phyloP scores from a whole-genome alignment of 192 early-diverging fungal species.

The Backusella circina region DNA sequence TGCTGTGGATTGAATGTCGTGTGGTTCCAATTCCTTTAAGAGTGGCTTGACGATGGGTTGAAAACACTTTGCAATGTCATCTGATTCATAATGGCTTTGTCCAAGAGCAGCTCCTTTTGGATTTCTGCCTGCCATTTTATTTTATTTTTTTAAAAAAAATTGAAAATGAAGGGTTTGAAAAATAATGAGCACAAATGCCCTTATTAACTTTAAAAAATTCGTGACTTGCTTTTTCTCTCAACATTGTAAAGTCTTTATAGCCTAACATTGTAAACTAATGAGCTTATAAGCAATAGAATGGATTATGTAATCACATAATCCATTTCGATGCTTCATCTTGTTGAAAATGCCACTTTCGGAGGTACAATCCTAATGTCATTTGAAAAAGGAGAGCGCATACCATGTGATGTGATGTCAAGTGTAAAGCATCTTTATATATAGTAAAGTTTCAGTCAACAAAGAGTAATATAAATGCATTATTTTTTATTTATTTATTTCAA shows the following conservation, averaged over 20 bases:
- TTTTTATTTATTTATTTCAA: background rate
- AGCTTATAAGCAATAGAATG: background rate
- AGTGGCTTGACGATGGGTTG: slow-evolving; percentile 34
- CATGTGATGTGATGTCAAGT: background rate
- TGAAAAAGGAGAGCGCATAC: background rate
- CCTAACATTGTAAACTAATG: too few species aligned
- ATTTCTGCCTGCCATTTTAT: slow-evolving; percentile 16
- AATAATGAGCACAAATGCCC: background rate
- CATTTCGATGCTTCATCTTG: background rate
- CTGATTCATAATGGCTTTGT: slow-evolving; percentile 33
- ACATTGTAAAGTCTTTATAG: too few species aligned
- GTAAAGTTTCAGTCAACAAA: background rate
- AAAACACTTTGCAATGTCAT: slow-evolving; percentile 38
- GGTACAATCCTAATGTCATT: background rate
- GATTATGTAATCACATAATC: background rate
- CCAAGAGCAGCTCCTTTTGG: slow-evolving; percentile 27
- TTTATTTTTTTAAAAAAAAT: background rate
- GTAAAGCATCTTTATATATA: background rate
- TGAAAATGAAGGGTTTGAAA: background rate
- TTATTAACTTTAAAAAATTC: background rate
- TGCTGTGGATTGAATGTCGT: slow-evolving; percentile 27
- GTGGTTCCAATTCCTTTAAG: slow-evolving; percentile 33
- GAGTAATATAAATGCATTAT: background rate
- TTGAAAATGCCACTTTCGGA: background rate
- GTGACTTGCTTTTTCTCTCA: background rate